These are phyloP conservation scores for Backusella westeae DNA, from an alignment of 192 early-diverging fungal species.

Conservation along the genomic window DNA sequence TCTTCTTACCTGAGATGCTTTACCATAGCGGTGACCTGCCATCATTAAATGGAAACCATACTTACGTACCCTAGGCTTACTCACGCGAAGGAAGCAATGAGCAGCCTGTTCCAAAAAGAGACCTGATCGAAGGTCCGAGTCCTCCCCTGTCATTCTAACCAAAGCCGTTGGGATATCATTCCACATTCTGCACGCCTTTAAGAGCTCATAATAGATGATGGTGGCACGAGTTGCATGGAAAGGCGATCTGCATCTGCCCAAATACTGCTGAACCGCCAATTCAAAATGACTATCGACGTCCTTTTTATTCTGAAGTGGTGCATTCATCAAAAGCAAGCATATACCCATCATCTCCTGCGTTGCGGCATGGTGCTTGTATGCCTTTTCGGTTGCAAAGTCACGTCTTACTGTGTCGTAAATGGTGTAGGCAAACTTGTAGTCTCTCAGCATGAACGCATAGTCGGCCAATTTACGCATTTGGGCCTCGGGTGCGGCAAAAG, in stretches of 20 bases:
- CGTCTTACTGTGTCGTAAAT: conserved; percentile 89
- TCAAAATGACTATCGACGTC: conserved; percentile 67
- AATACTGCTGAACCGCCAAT: conserved; percentile 71
- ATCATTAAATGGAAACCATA: conserved; percentile 90
- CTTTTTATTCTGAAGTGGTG: conserved; percentile 42
- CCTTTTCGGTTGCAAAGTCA: conserved; percentile 81
- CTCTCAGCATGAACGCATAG: conserved; percentile 95
- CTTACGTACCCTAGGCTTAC: conserved; percentile 76
- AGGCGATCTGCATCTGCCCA: conserved; percentile 51
- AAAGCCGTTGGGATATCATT: conserved; percentile 67
- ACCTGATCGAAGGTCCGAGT: conserved; percentile 73
- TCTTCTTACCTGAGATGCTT: conserved; percentile 64
- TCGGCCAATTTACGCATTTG: conserved; percentile 91
- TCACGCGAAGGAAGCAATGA: conserved; percentile 64
- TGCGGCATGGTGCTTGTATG: conserved; percentile 75
- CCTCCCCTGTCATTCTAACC: conserved; percentile 73
- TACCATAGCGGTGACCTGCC: conserved; percentile 80
- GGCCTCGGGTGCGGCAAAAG: conserved; percentile 82
- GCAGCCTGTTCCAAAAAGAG: conserved; percentile 91
- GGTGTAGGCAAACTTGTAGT: conserved; percentile 84
- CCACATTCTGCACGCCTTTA: conserved; percentile 68
- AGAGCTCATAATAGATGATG: conserved; percentile 79
- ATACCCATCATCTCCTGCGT: conserved; percentile 91
- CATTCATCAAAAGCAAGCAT: conserved; percentile 67
- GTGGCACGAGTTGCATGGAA: conserved; percentile 73